Percentiles rank a stretch among this genome's conserved stretches.
Evolutionary conservation across 2,329 filamentous ascomycete genomes (phyloP).

Genomic region (Trichophyton verrucosum): DNA sequence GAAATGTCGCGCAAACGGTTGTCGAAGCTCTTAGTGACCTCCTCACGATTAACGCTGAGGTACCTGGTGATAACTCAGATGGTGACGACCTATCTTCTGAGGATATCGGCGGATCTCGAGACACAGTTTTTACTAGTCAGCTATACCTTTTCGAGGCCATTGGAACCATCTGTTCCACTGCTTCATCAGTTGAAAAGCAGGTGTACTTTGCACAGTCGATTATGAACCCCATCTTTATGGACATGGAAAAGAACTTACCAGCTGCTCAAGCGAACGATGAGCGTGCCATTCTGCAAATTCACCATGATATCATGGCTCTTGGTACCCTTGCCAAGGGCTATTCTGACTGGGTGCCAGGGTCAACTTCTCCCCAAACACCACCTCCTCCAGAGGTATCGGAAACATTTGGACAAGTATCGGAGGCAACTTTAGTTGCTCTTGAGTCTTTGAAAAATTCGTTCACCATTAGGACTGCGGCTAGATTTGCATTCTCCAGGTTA

Average conservation of each 20-base stretch:
- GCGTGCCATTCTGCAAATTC: slow-evolving; percentile 73
- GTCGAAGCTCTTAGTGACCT: slow-evolving; percentile 84
- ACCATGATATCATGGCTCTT: slow-evolving; percentile 92
- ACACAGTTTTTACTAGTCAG: slow-evolving; percentile 81
- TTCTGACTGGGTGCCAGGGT: slow-evolving; percentile 68
- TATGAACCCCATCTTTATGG: slow-evolving; percentile 77
- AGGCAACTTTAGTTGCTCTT: slow-evolving; percentile 79
- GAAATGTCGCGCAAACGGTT: slow-evolving; percentile 79
- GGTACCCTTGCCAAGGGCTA: slow-evolving; percentile 87
- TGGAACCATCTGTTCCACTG: slow-evolving; percentile 73
- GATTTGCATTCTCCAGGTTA: slow-evolving; percentile 81
- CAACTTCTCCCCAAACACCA: slow-evolving; percentile 37
- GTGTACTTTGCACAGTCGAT: slow-evolving; percentile 76
- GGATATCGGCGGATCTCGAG: slow-evolving; percentile 77
- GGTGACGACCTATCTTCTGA: slow-evolving; percentile 94
- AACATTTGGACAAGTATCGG: slow-evolving; percentile 75
- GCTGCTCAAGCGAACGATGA: slow-evolving; percentile 70
- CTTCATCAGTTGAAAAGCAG: slow-evolving; percentile 71
- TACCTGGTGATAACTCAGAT: slow-evolving; percentile 59
- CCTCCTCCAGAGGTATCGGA: slow-evolving; percentile 58
- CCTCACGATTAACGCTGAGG: slow-evolving; percentile 78
- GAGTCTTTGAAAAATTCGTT: slow-evolving; percentile 70
- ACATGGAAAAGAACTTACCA: slow-evolving; percentile 68
- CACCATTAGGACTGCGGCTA: slow-evolving; percentile 74
- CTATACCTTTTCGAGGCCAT: slow-evolving; percentile 91